These are phyloP conservation scores for Aspergillus niger DNA, from an alignment of 2,329 filamentous ascomycete genomes.

Conservation along the genomic window DNA sequence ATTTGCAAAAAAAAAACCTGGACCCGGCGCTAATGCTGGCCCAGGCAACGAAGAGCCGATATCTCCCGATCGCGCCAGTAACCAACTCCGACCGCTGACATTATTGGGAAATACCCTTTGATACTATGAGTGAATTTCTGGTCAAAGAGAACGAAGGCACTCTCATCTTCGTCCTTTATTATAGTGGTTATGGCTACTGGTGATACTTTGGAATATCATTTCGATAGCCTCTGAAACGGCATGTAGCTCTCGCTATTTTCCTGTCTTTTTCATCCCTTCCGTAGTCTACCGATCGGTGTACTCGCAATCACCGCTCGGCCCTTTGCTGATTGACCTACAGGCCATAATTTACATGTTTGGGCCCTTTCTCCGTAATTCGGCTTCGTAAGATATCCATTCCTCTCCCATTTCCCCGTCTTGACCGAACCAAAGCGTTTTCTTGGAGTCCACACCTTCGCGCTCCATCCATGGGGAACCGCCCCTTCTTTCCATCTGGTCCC, in stretches of 20 bases:
- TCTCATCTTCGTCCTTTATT: background rate
- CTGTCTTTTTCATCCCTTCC: background rate
- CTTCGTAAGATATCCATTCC: slow-evolving; percentile 5
- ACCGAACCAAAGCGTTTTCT: slow-evolving; percentile 17
- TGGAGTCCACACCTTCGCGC: slow-evolving; percentile 23
- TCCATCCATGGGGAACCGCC: slow-evolving; percentile 29
- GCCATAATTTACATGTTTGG: background rate
- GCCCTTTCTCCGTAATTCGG: slow-evolving; percentile 5
- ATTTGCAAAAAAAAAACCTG: slow-evolving; percentile 20
- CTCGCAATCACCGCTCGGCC: background rate
- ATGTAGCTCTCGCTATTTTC: background rate
- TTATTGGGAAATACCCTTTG: slow-evolving; percentile 9
- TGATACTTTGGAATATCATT: too few species aligned
- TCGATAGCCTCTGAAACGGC: too few species aligned
- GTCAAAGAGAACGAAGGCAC: background rate
- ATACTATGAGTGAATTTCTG: slow-evolving; percentile 6
- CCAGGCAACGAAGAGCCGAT: slow-evolving; percentile 36
- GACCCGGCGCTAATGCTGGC: slow-evolving; percentile 27
- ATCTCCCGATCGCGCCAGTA: slow-evolving; percentile 40
- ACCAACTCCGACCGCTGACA: slow-evolving; percentile 17
- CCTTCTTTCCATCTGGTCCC: slow-evolving; percentile 29
- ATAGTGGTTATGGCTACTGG: background rate
- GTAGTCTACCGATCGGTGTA: background rate
- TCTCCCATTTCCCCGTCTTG: slow-evolving; percentile 13
- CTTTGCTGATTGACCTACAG: slow-evolving; percentile 5